phyloP scores from a whole-genome alignment of 495 filamentous ascomycete genomes.

The Aspergillus baeticus region DNA sequence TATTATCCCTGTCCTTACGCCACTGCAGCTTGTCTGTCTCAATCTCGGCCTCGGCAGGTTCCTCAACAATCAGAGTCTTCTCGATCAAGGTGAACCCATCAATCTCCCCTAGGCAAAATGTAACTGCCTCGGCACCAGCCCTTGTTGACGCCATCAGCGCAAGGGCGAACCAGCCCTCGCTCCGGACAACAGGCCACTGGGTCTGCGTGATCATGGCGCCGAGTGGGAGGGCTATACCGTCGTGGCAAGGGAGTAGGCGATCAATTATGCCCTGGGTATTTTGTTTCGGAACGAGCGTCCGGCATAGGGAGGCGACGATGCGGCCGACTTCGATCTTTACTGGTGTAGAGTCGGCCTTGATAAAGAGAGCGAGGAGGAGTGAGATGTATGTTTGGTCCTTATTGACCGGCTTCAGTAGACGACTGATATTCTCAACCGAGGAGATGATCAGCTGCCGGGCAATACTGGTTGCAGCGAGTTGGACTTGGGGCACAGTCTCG shows the following conservation, averaged over 20 bases:
- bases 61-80: slow-evolving; percentile 44
- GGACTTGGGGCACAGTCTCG: slow-evolving; percentile 63
- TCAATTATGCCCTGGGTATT: no score
- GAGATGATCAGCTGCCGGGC: slow-evolving; percentile 63
- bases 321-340: slow-evolving; percentile 75
- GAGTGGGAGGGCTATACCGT: slow-evolving; percentile 52
- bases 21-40: slow-evolving; percentile 30
- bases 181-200: slow-evolving; percentile 67
- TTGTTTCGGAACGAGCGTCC: slow-evolving; percentile 51
- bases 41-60: slow-evolving; percentile 12
- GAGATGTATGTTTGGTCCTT: slow-evolving; percentile 51
- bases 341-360: slow-evolving; percentile 57
- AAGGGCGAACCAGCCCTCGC: slow-evolving; percentile 73
- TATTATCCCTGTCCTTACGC: slow-evolving; percentile 61
- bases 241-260: slow-evolving; percentile 52
- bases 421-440: slow-evolving; percentile 55
- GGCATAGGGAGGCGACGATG: slow-evolving; percentile 61
- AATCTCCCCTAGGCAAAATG: slow-evolving; percentile 46
- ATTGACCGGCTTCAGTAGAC: slow-evolving; percentile 35
- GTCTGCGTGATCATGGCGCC: slow-evolving; percentile 62
- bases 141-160: slow-evolving; percentile 62
- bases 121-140: slow-evolving; percentile 51
- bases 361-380: slow-evolving; percentile 56
- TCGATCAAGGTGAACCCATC: slow-evolving; percentile 49
- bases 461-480: slow-evolving; percentile 67